Evolutionary conservation across 1,284 basidiomycete species (phyloP), one percentile per base, ranked within the genome.

Genomic region (Athelia sp.): DNA sequence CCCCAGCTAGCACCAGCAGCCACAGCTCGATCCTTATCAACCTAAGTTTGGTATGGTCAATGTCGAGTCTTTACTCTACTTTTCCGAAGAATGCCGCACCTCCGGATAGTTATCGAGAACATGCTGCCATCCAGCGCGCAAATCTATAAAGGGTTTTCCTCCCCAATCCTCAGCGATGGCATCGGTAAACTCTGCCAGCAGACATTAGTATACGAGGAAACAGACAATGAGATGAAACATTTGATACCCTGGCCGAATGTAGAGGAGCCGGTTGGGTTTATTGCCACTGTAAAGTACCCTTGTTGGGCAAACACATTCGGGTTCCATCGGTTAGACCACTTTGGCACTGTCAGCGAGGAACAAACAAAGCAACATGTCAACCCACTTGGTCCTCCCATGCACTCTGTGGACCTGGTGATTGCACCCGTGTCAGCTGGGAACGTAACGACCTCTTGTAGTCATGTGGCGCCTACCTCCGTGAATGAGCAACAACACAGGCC

Each of bases 251-350:
- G 92, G 2, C 92, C 92, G 57, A 93, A 95, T 0, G 87, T 84
- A 1, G 91, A 93, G 38, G 86, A 90, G 4, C 92, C 93, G 1
- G 92, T 93, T 2, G 92, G 91, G 62, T 97, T 97, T 57, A 94
- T 86, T 18, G 85, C 77, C 23, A 95, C 75, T 13, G 83, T 79
- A 57, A 94, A 84, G 65, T 95, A 96, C 0, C 93, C 91, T 61
- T 91, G 89, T 58, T 82, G 82, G 8, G 86, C 78, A 56, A 90
- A 90, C 6, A 88, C 84, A 56, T 92, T 89, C 0, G 84, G 87
- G 66, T 96, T 96, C 92, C 93, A 97, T 45, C 91, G 72, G 29
- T 82, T 90, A 2, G 82, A 86, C 90, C 91, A 92, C 52, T 29
- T 13, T 6, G 6, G 26, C 13, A 13, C 26, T 4, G 13, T 29